Conservation (phyloP, 352 stramenopile genomes). For the Phytophthora lateralis region DNA sequence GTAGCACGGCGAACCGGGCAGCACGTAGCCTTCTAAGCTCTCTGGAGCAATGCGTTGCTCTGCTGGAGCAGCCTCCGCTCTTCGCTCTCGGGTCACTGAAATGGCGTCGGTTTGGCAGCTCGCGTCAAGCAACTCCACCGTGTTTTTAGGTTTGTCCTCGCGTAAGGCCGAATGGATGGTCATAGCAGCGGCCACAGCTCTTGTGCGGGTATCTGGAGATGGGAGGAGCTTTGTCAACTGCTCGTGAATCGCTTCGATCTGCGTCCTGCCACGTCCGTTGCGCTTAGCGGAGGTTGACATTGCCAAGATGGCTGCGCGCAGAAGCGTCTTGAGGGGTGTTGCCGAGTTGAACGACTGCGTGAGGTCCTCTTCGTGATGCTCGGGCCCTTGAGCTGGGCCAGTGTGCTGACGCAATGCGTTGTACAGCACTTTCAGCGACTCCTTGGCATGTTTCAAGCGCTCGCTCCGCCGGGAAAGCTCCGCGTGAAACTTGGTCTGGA, state of each 20-base stretch:
- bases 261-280: slow-evolving; percentile 35
- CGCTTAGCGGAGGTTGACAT: slow-evolving; percentile 69
- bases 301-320: slow-evolving; percentile 63
- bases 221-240: slow-evolving; percentile 21
- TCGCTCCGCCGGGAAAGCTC: slow-evolving; percentile 60
- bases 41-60: slow-evolving; percentile 33
- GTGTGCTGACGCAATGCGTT: slow-evolving; percentile 39
- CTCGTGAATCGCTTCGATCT: slow-evolving; percentile 57
- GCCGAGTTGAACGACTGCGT: slow-evolving; percentile 29
- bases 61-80: slow-evolving; percentile 8
- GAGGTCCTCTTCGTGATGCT: slow-evolving; percentile 1
- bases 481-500: slow-evolving; percentile 66
- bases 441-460: slow-evolving; percentile 55
- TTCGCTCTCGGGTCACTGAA: slow-evolving; percentile 18
- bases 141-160: slow-evolving; percentile 29
- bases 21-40: slow-evolving; percentile 49
- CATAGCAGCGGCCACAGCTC: slow-evolving; percentile 24
- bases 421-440: slow-evolving; percentile 72
- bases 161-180: slow-evolving; percentile 49
- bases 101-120: slow-evolving; percentile 35
- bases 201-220: slow-evolving; percentile 12
- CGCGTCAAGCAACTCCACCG: not conserved
- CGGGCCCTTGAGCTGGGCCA: not conserved
- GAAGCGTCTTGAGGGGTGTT: slow-evolving; percentile 55
- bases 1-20: slow-evolving; percentile 38